Conservation (phyloP, 208 protist genomes). For the Leishmania guyanensis region DNA sequence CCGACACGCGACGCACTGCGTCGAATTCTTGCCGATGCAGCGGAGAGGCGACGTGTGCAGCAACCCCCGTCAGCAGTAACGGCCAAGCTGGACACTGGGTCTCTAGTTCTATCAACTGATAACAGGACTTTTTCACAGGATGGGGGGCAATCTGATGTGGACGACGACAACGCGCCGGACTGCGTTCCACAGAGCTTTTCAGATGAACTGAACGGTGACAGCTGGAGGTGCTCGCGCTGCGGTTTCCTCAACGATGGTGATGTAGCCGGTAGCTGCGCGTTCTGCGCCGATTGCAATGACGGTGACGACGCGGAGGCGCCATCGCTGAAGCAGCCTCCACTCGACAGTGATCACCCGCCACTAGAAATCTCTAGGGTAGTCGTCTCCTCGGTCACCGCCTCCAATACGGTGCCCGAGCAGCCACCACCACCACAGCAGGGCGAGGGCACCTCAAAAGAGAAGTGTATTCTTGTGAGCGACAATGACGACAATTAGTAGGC, state of each 20-base stretch:
- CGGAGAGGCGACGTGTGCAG: slow-evolving; percentile 8
- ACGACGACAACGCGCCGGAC: slow-evolving; percentile 21
- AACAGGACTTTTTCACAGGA: background rate
- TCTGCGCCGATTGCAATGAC: slow-evolving; percentile 29
- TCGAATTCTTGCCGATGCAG: slow-evolving; percentile 20
- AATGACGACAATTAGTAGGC: slow-evolving; percentile 6
- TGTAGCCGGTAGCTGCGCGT: slow-evolving; percentile 13
- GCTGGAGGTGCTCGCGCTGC: slow-evolving; percentile 39
- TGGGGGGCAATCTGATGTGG: background rate
- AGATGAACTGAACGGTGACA: background rate
- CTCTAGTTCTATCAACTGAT: background rate
- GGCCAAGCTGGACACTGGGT: no score
- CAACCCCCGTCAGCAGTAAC: background rate
- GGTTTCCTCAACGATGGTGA: slow-evolving; percentile 28
- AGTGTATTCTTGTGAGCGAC: slow-evolving; percentile 21
- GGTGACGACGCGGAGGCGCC: background rate
- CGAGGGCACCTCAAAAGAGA: background rate
- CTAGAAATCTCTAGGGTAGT: background rate
- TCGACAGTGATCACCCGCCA: background rate
- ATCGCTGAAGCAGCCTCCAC: background rate
- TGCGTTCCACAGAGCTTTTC: slow-evolving; percentile 20
- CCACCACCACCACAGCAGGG: background rate
- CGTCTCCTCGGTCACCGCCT: background rate
- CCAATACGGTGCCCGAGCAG: background rate
- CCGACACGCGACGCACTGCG: slow-evolving; percentile 27